Evolutionary conservation across 2,329 filamentous ascomycete genomes (phyloP), one percentile per base, ranked within the genome.

Genomic region (Eutypella sp.): DNA sequence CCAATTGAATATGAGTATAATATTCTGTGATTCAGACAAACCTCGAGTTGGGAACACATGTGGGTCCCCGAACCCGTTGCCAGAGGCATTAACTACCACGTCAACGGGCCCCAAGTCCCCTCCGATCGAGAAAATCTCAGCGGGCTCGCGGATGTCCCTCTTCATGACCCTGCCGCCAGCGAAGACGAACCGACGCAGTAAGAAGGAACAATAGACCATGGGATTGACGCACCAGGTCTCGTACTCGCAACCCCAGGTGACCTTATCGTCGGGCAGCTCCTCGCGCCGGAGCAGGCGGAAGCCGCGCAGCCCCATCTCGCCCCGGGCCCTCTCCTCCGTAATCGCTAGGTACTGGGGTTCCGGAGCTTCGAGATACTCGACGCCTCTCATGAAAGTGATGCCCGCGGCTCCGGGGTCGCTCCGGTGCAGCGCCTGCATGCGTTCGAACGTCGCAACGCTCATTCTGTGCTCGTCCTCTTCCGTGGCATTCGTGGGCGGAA

Each of bases 141-240:
- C 50, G 2, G 64, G 60, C 13, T 63, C 49, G 34, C 68, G 51
- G 34, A 75, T 48, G 20, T 68, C 62, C n/a, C 59, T 59, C 42
- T 57, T 60, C 3, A 65, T 44, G 4, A 67, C 48, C 41, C 52
- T 56, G 2, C 69, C 72, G 2, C 71, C 69, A 3, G 57, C 53
- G 16, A 64, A 58, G 11, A 61, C 61, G 44, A 75, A 67, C 44
- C 64, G 53, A n/a, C 72, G 62, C 29, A 75, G 57, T 39, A 76
- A 52, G 45, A 71, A 75, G 3, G 65, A 62, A 56, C 74, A 75
- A 56, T 80, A 80, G 5, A 79, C 58, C 54, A 78, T 78, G 1
- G 76, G 67, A 44, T 79, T 77, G 6, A 79, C 63, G 51, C 75
- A 79, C 64, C 74, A 80, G 0, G 75, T 78, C 27, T 73, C 63